Base-by-base conservation (phyloP, 139 green algal species). In the Chlorella sp. region DNA sequence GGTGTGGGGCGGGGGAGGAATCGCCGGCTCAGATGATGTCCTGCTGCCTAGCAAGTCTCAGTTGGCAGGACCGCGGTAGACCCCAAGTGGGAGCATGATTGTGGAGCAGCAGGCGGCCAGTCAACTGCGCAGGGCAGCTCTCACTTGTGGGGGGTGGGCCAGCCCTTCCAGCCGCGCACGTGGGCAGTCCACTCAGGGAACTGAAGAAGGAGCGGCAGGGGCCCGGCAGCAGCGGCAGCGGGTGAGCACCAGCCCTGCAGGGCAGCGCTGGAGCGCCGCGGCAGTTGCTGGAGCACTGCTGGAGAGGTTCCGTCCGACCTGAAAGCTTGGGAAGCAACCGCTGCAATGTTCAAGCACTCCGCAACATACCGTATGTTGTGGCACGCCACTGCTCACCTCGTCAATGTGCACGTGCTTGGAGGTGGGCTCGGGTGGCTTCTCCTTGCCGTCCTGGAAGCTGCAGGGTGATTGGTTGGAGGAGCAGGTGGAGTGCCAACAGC, bases 391-490 rank as follows among this genome's bases (percentile, higher is more conserved):
- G 26, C 63, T 71, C 41, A 30, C 64, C 64, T 71, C 34, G 30
- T 71, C 64, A 18, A 71, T 34, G 64, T 71, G 64, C 64, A 71
- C 64, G 64, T 71, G 64, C 64, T 71, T 32, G 64, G n/a, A 39
- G 30, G 23, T 41, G n/a, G 64, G 64, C 64, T 39, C 34, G 4
- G 64, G 64, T 11, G 64, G 64, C n/a, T 71, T 23, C 64, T 71
- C 64, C 64, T 39, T 39, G 64, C 64, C 64, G 64, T 71, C 64
- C 30, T 71, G 64, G 64, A 39, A 71, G 64, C 64, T 71, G 64
- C 30, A 39, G 26, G 1, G 63, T 5, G 1, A 36, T 1, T 4
- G 26, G 63, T 0, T 4, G 16, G 63, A 4, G n/a, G n/a, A n/a
- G n/a, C n/a, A n/a, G n/a, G n/a, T n/a, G n/a, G n/a, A n/a, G n/a